Conservation (phyloP, 1,284 basidiomycete species). For the Rhodotorula sp. region DNA sequence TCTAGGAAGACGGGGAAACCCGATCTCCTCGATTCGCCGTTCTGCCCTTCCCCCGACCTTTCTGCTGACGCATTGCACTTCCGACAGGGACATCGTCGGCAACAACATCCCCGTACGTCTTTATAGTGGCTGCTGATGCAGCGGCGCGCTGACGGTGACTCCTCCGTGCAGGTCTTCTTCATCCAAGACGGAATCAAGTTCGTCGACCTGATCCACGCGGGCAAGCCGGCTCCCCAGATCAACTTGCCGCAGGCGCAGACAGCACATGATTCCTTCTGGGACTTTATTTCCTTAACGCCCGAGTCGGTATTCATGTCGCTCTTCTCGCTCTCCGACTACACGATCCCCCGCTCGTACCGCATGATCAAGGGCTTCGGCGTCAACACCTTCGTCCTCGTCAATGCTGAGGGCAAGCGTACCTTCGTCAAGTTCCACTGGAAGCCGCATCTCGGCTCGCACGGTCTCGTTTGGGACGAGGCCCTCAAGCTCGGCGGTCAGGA, state of each 20-base stretch:
- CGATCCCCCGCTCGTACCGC: slow-evolving; percentile 72
- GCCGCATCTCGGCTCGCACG: slow-evolving; percentile 71
- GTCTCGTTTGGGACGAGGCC: slow-evolving; percentile 81
- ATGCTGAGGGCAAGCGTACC: slow-evolving; percentile 62
- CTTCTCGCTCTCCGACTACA: slow-evolving; percentile 80
- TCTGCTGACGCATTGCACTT: too few relatives aligned
- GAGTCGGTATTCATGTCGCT: slow-evolving; percentile 63
- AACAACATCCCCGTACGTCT: slow-evolving; percentile 54
- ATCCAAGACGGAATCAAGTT: slow-evolving; percentile 76
- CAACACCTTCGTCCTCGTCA: slow-evolving; percentile 73
- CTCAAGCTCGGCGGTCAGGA: slow-evolving; percentile 77
- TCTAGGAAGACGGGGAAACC: too few relatives aligned
- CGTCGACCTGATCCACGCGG: slow-evolving; percentile 73
- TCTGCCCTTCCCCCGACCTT: too few relatives aligned
- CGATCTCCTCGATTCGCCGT: too few relatives aligned
- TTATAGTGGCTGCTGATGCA: too few relatives aligned
- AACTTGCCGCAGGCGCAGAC: slow-evolving; percentile 58
- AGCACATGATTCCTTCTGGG: slow-evolving; percentile 74
- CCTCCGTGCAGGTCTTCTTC: slow-evolving; percentile 65
- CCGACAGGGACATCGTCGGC: slow-evolving; percentile 65
- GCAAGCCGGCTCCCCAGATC: slow-evolving; percentile 68
- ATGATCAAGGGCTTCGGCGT: slow-evolving; percentile 74
- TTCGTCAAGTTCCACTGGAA: slow-evolving; percentile 79
- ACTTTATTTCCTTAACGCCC: slow-evolving; percentile 61
- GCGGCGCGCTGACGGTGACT: neutral